A percentile compares a stretch with the other conserved stretches of the same genome.
Conservation (phyloP, 2,329 filamentous ascomycete species). For the Cladophialophora yegresii region DNA sequence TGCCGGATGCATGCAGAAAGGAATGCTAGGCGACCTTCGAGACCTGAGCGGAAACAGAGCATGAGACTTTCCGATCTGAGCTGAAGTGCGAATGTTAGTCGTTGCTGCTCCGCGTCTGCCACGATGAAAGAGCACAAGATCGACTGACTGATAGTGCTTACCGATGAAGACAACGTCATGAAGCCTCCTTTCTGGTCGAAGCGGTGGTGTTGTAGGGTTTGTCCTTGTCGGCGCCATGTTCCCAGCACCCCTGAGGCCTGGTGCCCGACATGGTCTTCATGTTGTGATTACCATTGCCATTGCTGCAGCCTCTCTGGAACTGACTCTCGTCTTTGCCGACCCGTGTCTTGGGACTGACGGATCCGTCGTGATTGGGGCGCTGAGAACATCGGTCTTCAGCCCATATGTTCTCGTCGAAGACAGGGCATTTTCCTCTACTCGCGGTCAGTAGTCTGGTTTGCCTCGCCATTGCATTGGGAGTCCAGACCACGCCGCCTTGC, state of each 20-base stretch:
- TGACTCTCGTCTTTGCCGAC: not conserved
- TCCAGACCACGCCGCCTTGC: not conserved
- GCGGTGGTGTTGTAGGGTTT: not conserved
- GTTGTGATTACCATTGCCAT: not conserved
- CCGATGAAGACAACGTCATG: not conserved
- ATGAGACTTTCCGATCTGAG: not conserved
- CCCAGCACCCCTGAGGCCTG: not conserved
- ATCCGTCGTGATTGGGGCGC: not conserved
- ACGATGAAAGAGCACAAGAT: not conserved
- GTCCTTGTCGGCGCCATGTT: not conserved
- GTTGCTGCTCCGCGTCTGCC: too few relatives aligned
- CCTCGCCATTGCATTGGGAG: not conserved
- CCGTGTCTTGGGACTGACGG: slow-evolving; percentile 6
- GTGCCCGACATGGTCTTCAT: not conserved
- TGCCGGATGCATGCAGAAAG: not conserved
- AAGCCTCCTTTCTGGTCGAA: not conserved
- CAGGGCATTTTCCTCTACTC: slow-evolving; percentile 1
- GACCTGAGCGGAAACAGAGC: not conserved
- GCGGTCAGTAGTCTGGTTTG: not conserved
- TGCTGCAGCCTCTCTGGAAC: not conserved
- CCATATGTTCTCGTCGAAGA: slow-evolving; percentile 16
- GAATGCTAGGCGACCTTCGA: not conserved
- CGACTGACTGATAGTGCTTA: not conserved
- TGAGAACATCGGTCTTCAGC: not conserved
- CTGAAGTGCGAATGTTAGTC: not conserved